Conservation (phyloP, 2,329 filamentous ascomycete species). For the Diaporthe sp. region DNA sequence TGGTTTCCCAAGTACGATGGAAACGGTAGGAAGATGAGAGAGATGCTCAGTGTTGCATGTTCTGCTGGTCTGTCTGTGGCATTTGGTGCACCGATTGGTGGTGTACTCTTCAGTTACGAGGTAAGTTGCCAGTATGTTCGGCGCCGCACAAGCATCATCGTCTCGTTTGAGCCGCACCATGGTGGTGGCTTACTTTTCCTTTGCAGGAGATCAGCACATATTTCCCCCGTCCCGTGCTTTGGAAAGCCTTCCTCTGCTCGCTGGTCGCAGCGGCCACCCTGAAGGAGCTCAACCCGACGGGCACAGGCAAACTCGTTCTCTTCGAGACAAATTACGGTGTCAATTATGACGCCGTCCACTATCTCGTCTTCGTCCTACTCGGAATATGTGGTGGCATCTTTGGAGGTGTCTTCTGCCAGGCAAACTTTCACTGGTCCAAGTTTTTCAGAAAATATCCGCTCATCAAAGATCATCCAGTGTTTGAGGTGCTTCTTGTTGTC, state of each 20-base stretch:
- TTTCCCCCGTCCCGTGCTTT: slow-evolving; percentile 65
- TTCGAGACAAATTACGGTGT: slow-evolving; percentile 70
- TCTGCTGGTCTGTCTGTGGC: slow-evolving; percentile 68
- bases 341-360: slow-evolving; percentile 64
- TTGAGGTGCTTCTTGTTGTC: slow-evolving; percentile 66
- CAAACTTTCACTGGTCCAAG: slow-evolving; percentile 67
- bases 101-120: slow-evolving; percentile 69
- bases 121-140: slow-evolving; percentile 32
- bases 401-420: slow-evolving; percentile 67
- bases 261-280: slow-evolving; percentile 65
- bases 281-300: slow-evolving; percentile 67
- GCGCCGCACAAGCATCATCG: neutral
- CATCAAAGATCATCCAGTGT: slow-evolving; percentile 65
- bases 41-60: slow-evolving; percentile 67
- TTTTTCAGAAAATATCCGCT: slow-evolving; percentile 61
- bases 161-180: neutral
- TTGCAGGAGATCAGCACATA: slow-evolving; percentile 67
- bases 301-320: slow-evolving; percentile 68
- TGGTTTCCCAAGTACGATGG: slow-evolving; percentile 61
- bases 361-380: slow-evolving; percentile 65
- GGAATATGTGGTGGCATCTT: slow-evolving; percentile 68
- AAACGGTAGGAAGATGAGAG: slow-evolving; percentile 67
- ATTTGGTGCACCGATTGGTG: slow-evolving; percentile 71
- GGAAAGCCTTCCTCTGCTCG: slow-evolving; percentile 68
- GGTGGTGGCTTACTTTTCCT: neutral